phyloP scores from a whole-genome alignment of 1,284 basidiomycete genomes.

The Cryptococcus maquisensis region DNA sequence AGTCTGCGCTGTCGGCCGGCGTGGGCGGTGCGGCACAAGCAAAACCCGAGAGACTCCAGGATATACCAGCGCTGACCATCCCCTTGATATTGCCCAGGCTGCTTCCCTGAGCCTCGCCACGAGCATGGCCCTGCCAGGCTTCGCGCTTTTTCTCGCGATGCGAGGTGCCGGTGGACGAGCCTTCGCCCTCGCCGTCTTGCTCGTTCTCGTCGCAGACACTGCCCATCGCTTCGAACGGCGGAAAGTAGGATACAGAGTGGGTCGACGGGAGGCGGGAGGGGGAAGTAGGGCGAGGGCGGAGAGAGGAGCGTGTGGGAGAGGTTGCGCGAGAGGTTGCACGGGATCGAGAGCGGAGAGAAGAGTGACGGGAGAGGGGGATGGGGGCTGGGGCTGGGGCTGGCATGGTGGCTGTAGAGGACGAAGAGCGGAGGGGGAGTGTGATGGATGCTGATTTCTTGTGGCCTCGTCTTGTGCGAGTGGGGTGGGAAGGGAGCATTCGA shows the following conservation, averaged over 20 bases:
- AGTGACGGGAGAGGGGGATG: background rate
- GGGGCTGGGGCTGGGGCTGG: background rate
- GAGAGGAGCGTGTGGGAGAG: slow-evolving; percentile 4
- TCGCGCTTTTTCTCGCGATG: background rate
- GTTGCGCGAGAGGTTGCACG: slow-evolving; percentile 4
- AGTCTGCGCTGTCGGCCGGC: background rate
- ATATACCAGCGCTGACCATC: slow-evolving; percentile 10
- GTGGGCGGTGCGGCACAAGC: background rate
- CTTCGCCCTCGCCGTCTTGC: background rate
- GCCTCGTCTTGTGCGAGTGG: too few species aligned
- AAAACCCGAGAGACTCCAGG: slow-evolving; percentile 6
- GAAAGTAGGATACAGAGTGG: slow-evolving; percentile 31
- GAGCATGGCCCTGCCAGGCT: slow-evolving; percentile 5
- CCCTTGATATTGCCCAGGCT: slow-evolving; percentile 22
- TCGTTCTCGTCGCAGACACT: background rate
- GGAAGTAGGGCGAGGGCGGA: slow-evolving; percentile 6
- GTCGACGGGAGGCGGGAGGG: slow-evolving; percentile 30
- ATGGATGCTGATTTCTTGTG: slow-evolving; percentile 29
- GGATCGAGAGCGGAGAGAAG: slow-evolving; percentile 1
- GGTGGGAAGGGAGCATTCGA: too few species aligned
- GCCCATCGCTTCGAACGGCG: slow-evolving; percentile 34
- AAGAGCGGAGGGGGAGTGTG: slow-evolving; percentile 11
- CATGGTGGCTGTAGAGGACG: slow-evolving; percentile 4
- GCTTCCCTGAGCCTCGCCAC: slow-evolving; percentile 8
- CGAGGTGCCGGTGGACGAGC: background rate